Conservation (phyloP, 1,284 basidiomycete genomes). For the Ceratobasidium sp. region DNA sequence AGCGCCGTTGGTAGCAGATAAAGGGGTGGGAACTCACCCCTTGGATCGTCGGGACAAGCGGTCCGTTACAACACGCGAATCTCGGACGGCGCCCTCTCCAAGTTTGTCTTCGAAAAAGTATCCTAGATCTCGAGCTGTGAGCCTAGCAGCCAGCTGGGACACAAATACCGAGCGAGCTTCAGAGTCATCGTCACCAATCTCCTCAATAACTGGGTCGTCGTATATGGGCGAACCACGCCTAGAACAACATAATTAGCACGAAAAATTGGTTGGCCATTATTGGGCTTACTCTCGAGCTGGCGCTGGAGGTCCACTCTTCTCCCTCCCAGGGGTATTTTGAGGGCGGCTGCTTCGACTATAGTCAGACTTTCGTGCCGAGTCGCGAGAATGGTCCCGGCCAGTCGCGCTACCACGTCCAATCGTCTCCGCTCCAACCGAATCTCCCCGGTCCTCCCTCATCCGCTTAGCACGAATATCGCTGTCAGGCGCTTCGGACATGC, state of each 20-base stretch:
- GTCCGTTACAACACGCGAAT: conserved; percentile 96
- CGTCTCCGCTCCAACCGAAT: conserved; percentile 44
- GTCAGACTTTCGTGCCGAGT: conserved; percentile 54
- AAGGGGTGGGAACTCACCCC: conserved; percentile 72
- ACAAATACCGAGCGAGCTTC: conserved; percentile 98
- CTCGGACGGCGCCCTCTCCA: conserved; percentile 91
- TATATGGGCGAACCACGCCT: conserved; percentile 82
- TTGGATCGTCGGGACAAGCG: conserved; percentile 93
- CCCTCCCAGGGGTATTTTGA: conserved; percentile 50
- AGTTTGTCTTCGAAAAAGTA: conserved; percentile 99
- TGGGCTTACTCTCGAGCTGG: conserved; percentile 60
- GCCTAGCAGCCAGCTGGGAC: conserved; percentile 94
- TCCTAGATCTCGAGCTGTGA: conserved; percentile 95
- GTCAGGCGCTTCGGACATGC: conserved; percentile 55
- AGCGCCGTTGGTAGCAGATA: conserved; percentile 25
- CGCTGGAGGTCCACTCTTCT: conserved; percentile 64
- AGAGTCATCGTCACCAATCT: conserved; percentile 86
- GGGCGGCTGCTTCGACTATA: conserved; percentile 63
- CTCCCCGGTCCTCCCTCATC: conserved; percentile 44
- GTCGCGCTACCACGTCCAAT: conserved; percentile 61
- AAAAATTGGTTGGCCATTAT: conserved; percentile 3
- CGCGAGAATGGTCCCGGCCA: conserved; percentile 42
- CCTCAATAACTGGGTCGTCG: conserved; percentile 68
- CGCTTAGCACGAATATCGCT: conserved; percentile 55
- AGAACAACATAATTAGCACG: neutral